Conservation (phyloP, 1,284 basidiomycete species). For the Entoloma clypeatum region DNA sequence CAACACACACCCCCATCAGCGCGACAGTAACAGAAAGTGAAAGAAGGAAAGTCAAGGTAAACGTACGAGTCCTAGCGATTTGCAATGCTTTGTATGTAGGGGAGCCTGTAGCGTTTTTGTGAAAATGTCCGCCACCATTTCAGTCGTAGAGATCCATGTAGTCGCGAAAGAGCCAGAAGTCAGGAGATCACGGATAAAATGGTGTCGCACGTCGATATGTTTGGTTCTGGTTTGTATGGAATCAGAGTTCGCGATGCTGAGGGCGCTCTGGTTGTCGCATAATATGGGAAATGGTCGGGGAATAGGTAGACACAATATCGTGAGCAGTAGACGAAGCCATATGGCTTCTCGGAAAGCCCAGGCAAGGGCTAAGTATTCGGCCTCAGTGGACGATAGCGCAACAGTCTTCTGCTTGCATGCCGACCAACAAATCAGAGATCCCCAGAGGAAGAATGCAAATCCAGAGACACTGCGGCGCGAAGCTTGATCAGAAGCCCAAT, state of each 20-base stretch:
- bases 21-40: not conserved
- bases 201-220: slow-evolving; percentile 16
- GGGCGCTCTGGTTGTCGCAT: slow-evolving; percentile 13
- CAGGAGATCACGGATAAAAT: slow-evolving; percentile 15
- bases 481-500: slow-evolving; percentile 16
- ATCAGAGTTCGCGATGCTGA: slow-evolving; percentile 9
- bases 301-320: not conserved
- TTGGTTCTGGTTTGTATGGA: slow-evolving; percentile 8
- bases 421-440: slow-evolving; percentile 16
- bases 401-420: slow-evolving; percentile 14
- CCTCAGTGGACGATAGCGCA: slow-evolving; percentile 14
- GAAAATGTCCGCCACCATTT: slow-evolving; percentile 18
- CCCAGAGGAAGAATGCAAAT: slow-evolving; percentile 13
- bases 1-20: slow-evolving; percentile 15
- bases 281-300: slow-evolving; percentile 15
- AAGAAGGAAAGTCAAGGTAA: not conserved
- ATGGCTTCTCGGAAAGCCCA: slow-evolving; percentile 11
- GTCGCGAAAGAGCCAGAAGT: slow-evolving; percentile 9
- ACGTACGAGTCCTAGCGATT: slow-evolving; percentile 2
- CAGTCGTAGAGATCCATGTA: slow-evolving; percentile 16
- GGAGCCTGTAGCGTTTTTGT: slow-evolving; percentile 13
- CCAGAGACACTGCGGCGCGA: slow-evolving; percentile 17
- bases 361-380: slow-evolving; percentile 7
- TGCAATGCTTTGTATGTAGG: slow-evolving; percentile 5
- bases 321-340: slow-evolving; percentile 10